Evolutionary conservation across 2,329 filamentous ascomycete species (phyloP).

Genomic region (Phialemonium atrogriseum): DNA sequence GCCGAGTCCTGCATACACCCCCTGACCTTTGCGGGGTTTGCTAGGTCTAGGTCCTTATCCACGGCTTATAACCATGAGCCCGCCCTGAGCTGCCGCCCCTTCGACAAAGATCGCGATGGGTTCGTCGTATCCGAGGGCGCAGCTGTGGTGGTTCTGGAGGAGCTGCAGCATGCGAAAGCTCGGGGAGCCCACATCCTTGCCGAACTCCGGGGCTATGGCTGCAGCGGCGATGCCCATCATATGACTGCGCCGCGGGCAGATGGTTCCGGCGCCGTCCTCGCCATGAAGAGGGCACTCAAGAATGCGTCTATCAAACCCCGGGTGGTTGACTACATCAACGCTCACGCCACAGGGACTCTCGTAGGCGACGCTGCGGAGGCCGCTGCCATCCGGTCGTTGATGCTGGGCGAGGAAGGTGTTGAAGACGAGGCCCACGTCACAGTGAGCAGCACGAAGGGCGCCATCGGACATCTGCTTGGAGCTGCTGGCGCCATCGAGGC

Average conservation of each 20-base stretch:
- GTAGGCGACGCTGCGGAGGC: constrained; percentile 88
- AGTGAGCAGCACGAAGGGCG: constrained; percentile 89
- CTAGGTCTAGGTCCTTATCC: constrained; percentile 75
- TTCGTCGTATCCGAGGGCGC: constrained; percentile 94
- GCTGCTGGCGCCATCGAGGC: constrained; percentile 88
- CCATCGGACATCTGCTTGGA: constrained; percentile 83
- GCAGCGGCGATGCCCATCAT: constrained; percentile 84
- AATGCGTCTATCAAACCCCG: constrained; percentile 61
- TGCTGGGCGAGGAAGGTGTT: constrained; percentile 66
- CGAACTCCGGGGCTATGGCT: constrained; percentile 81
- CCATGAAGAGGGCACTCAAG: constrained; percentile 77
- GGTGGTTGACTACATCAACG: constrained; percentile 85
- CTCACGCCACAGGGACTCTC: constrained; percentile 82
- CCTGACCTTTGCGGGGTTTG: constrained; percentile 84
- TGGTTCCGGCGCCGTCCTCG: constrained; percentile 70
- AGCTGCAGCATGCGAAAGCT: constrained; percentile 75
- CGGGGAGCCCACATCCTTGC: constrained; percentile 80
- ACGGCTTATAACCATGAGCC: constrained; percentile 73
- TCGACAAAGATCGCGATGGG: constrained; percentile 69
- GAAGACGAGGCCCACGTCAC: constrained; percentile 56
- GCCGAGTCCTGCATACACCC: constrained; percentile 95
- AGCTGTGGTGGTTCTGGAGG: constrained; percentile 80
- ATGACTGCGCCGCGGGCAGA: constrained; percentile 85
- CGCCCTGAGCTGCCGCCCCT: constrained; percentile 68
- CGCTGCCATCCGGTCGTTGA: constrained; percentile 66